Evolutionary conservation across 306 rosid species (phyloP), one percentile per base, ranked within the genome.

Genomic region (Acmispon strigosus): DNA sequence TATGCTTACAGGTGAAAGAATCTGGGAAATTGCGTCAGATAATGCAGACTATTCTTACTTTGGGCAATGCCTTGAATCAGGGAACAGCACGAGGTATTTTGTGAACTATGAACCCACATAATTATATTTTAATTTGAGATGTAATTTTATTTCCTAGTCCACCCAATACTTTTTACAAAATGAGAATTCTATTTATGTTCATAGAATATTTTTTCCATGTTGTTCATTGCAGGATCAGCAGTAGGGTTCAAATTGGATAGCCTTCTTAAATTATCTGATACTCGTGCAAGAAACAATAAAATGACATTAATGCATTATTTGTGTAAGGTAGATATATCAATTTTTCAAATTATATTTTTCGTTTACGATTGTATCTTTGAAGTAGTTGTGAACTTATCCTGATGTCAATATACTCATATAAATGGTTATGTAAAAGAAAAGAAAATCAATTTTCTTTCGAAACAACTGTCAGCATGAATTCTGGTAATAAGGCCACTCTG

Each of bases 281-380:
- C 98, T 44, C 98, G 97, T 54, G 98, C 98, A 72, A 94, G 89
- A 85, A 94, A 94, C 83, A 94, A 90, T 87, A 94, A 90, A 80
- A 94, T 94, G 98, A 94, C 98, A 72, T 85, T 94, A 74, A 90
- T 94, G 98, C 98, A 94, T 86, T 94, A 94, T 86, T 79, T 94
- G 87, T 90, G 98, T 79, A 94, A 94, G 98, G 98, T 94, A 84
- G 45, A 57, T 51, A 62, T 63, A 39, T 47, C 50, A 57, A 69
- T 72, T 52, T 47, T 60, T 74, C 42, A 20, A 71, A 17, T 62
- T 45, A 55, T 51, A 64, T 59, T 62, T 43, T 63, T 22, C 32
- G 4, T 36, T 16, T 62, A 60, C 52, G 8, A 47, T 49, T 52
- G 15, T 71, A 66, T 70, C 43, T 47, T 59, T 74, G 15, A 74